Evolutionary conservation across 148 eudicot genomes (phyloP), one percentile per base, ranked within the genome.

Genomic region (Rhododendron ovatum): DNA sequence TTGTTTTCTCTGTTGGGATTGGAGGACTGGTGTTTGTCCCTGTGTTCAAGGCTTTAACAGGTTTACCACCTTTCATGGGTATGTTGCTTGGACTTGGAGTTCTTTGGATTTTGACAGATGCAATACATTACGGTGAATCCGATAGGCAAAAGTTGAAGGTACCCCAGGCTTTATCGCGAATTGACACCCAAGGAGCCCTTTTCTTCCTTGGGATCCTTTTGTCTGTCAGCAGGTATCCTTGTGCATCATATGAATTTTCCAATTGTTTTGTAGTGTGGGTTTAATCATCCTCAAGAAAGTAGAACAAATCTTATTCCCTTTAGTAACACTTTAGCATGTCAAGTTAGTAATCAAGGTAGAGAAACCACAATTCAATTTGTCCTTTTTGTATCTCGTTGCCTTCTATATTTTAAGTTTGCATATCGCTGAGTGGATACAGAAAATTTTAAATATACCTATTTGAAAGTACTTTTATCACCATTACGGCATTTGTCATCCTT

Each of bases 71-170:
- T 63, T 97, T 91, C 88, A 91, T 97, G 98, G 99, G 99, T 48
- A 97, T 97, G 87, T 93, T 97, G 84, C 93, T 97, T 88, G 99
- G 98, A 77, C 95, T 97, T 63, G 99, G 99, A 61, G 95, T 97
- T 88, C 98, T 97, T 57, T 97, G 98, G 99, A 88, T 97, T 63
- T 89, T 97, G 61, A 97, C 99, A n/a, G 99, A 97, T 93, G 99
- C 98, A 77, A 97, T 97, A 82, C 99, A 97, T 88, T 97, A 90
- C 75, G 99, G 99, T 82, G 99, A 97, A 90, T 92, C 98, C 30
- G 98, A 93, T 88, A 91, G 98, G 87, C 99, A 94, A 85, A 89
- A 81, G 82, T 89, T 97, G 87, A 97, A 97, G 91, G 99, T 97
- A 78, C 99, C 99, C 53, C 99, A 95, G 87, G 99, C 99, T 71